These are phyloP conservation scores for Fusarium austroafricanum DNA, from an alignment of 2,329 filamentous ascomycete genomes.

Conservation along the genomic window DNA sequence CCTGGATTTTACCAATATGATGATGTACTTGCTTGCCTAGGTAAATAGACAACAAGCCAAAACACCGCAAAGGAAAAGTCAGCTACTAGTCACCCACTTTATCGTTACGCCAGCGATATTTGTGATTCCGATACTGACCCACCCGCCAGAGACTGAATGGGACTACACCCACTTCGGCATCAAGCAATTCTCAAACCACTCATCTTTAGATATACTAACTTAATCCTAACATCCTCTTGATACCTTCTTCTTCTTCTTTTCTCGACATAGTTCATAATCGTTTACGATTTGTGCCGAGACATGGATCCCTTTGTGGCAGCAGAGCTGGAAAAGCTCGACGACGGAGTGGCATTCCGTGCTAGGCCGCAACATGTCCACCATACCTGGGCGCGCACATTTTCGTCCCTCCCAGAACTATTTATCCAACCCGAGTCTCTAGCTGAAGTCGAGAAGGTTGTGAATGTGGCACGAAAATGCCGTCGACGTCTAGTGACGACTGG, in stretches of 20 bases:
- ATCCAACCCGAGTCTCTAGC: conserved; percentile 82
- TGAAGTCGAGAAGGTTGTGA: conserved; percentile 87
- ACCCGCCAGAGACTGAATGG: conserved; percentile 27
- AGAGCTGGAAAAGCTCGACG: conserved; percentile 49
- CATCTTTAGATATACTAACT: conserved; percentile 25
- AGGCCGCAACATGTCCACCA: conserved; percentile 79
- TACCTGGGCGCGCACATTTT: conserved; percentile 96
- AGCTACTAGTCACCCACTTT: background rate
- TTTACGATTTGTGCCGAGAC: conserved; percentile 24
- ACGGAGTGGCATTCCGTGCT: conserved; percentile 78
- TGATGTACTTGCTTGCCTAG: background rate
- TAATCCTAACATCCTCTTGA: conserved; percentile 10
- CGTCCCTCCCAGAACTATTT: conserved; percentile 89
- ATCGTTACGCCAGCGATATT: conserved; percentile 11
- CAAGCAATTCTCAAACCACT: conserved; percentile 31
- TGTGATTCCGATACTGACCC: conserved; percentile 32
- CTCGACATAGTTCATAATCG: background rate
- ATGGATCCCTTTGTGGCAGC: conserved; percentile 54
- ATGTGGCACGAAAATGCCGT: conserved; percentile 82
- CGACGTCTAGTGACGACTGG: conserved; percentile 88
- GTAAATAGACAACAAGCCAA: background rate
- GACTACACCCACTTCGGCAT: conserved; percentile 43
- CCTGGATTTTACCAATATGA: background rate
- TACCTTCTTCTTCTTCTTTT: background rate
- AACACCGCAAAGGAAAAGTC: background rate